phyloP scores from a whole-genome alignment of 192 early-diverging fungal species.

The Endogone sp. region DNA sequence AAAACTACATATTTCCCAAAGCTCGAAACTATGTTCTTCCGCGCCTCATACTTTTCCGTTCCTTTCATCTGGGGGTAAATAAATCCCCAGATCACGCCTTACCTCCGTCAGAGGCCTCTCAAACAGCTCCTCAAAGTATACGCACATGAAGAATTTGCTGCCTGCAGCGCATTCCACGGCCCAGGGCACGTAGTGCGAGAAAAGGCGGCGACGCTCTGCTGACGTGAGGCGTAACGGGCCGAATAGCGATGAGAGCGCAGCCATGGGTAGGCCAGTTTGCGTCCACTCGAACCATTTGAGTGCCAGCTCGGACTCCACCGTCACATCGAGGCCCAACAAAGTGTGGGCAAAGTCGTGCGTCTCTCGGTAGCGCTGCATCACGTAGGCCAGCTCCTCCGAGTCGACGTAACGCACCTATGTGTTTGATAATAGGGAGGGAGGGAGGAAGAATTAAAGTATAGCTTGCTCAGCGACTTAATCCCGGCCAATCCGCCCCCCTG shows the following conservation, averaged over 20 bases:
- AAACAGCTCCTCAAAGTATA: slow-evolving; percentile 86
- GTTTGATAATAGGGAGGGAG: not conserved
- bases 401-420: slow-evolving; percentile 80
- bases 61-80: slow-evolving; percentile 18
- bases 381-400: slow-evolving; percentile 88
- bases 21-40: too few species aligned
- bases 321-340: slow-evolving; percentile 73
- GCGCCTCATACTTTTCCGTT: not conserved
- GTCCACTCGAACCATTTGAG: slow-evolving; percentile 94
- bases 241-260: slow-evolving; percentile 73
- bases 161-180: slow-evolving; percentile 78
- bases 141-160: slow-evolving; percentile 77
- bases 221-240: slow-evolving; percentile 71
- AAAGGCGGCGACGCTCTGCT: slow-evolving; percentile 58
- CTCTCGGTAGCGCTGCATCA: slow-evolving; percentile 91
- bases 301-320: slow-evolving; percentile 87
- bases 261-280: slow-evolving; percentile 90
- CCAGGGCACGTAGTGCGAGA: slow-evolving; percentile 83
- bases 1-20: too few species aligned
- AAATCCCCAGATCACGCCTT: slow-evolving; percentile 72
- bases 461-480: too few species aligned
- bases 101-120: slow-evolving; percentile 62
- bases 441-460: too few species aligned
- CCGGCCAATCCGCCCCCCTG: too few species aligned
- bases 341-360: slow-evolving; percentile 95